Base-by-base conservation (phyloP, 1,284 basidiomycete species). In the Mrakiaceae sp. region DNA sequence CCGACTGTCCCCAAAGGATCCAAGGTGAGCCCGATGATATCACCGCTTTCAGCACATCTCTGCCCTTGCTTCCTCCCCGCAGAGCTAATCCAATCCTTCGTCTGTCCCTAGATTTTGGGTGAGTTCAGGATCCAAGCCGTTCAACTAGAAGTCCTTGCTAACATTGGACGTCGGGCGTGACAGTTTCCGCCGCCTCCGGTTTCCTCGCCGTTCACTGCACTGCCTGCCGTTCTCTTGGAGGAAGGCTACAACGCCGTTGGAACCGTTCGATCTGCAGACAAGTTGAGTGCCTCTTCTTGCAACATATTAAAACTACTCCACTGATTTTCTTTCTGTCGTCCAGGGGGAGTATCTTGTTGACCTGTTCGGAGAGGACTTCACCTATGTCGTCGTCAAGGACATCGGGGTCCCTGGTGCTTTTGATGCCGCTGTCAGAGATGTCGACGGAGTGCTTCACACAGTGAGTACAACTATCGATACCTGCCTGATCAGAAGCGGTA, bases 351-450 rank as follows among this genome's bases (percentile, higher is more conserved):
- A n/a, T n/a, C n/a, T n/a, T n/a, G n/a, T n/a, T 80, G 43, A 84
- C 64, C 12, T 8, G 16, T 64, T 64, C 54, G 47, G 40, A 5
- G 56, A 63, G 39, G 47, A 78, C 68, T 78, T 83, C 68, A 79
- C 81, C 68, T 72, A 79, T 70, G 79, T 79, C 47, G 75, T 83
- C 50, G 82, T 83, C 1, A 76, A 80, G 54, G 83, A 85, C 71
- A 82, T 85, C 70, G 80, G 78, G 10, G 74, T 79, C 76, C 79
- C 81, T 8, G 83, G 82, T n/a, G 83, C 82, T 3, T 87, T 87
- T 68, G 84, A 87, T 70, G 82, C 85, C 53, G 84, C 83, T 1
- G 83, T 87, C 48, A 82, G 83, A 71, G 84, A 78, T 2, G 81
- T 87, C 0, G 81, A 84, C 67, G 85, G 78, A 5, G 82, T 88